A percentile compares a stretch with the other conserved stretches of the same genome.
Conservation (phyloP, 169 alveolate genomes). For the Ichthyophthirius multifiliis region DNA sequence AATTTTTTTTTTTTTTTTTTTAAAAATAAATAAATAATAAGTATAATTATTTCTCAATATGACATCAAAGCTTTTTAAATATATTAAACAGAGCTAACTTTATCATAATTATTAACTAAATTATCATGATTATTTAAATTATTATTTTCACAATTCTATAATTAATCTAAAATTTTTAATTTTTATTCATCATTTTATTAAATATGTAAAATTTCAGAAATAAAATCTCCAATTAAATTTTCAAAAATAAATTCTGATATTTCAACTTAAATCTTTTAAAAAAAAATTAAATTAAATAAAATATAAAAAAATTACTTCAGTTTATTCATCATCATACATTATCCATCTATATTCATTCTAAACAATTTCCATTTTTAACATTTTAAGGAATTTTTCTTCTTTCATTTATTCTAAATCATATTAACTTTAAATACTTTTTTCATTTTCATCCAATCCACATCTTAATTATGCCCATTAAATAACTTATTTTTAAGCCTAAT, state of each 20-base stretch:
- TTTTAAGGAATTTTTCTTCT: constrained; percentile 29
- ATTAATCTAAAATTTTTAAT: not conserved
- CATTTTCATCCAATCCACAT: constrained; percentile 25
- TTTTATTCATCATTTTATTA: not conserved
- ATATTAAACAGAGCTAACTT: too few relatives aligned
- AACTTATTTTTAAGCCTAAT: constrained; percentile 2
- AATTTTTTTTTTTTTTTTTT: too few relatives aligned
- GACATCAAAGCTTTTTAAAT: too few relatives aligned
- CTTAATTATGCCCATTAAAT: constrained; percentile 29
- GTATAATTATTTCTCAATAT: too few relatives aligned
- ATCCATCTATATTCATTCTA: constrained; percentile 32
- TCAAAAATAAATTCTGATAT: constrained; percentile 19
- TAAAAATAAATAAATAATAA: too few relatives aligned
- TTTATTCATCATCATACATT: constrained; percentile 28
- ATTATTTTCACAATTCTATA: not conserved
- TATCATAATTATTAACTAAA: too few relatives aligned
- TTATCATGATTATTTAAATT: too few relatives aligned
- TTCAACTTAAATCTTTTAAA: constrained; percentile 19
- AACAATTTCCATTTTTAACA: constrained; percentile 20
- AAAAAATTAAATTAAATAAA: not conserved
- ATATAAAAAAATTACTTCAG: constrained; percentile 11
- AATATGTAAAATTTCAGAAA: not conserved
- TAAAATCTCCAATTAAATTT: constrained; percentile 3
- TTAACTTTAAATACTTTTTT: not conserved
- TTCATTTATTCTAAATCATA: constrained; percentile 22